Base-by-base conservation (phyloP, 352 stramenopile genomes). In the Pythium sp. region DNA sequence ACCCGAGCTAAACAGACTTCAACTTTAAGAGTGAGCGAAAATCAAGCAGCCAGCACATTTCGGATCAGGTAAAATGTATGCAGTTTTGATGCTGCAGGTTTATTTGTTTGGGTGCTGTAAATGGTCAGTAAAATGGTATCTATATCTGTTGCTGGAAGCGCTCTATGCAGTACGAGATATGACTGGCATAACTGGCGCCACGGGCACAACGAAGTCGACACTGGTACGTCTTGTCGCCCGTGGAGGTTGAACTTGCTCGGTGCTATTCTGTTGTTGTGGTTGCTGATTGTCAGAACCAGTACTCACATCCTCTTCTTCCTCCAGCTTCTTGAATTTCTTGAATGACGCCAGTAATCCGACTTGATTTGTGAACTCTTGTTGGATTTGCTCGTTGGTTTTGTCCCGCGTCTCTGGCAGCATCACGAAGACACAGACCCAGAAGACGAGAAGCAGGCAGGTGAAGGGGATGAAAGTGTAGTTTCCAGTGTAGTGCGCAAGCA, bases 401-500 rank as follows among this genome's bases (percentile, higher is more conserved):
- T 74, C 56, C 30, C 68, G 68, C 14, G 75, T 85, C 62, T 85
- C 77, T 0, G 77, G 75, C 5, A 85, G 65, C 58, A 81, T 69
- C 20, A 70, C 68, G 64, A 72, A 82, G 22, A 79, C 61, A 38
- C 67, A 77, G 28, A 81, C 2, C 73, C 77, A 79, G 63, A 80
- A 78, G 28, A 72, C 9, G 28, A 72, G 67, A 5, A 83, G 65
- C 54, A 80, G 34, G 11, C 49, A 68, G 12, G 73, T 73, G 58
- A 86, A 86, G 1, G 78, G 71, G 0, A 83, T 55, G 46, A 83
- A 86, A 0, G 70, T 73, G 70, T 80, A 80, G 57, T 76, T 71
- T 22, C 76, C 78, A 9, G 69, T 63, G 43, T 67, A 64, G 24
- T 73, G 53, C 12, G 72, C 73, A 36, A 83, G 55, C 8, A 74